A percentile compares a stretch with the other conserved stretches of the same genome.
These are phyloP conservation scores for Claviceps cyperi DNA, from an alignment of 2,329 filamentous ascomycete genomes.

Conservation along the genomic window DNA sequence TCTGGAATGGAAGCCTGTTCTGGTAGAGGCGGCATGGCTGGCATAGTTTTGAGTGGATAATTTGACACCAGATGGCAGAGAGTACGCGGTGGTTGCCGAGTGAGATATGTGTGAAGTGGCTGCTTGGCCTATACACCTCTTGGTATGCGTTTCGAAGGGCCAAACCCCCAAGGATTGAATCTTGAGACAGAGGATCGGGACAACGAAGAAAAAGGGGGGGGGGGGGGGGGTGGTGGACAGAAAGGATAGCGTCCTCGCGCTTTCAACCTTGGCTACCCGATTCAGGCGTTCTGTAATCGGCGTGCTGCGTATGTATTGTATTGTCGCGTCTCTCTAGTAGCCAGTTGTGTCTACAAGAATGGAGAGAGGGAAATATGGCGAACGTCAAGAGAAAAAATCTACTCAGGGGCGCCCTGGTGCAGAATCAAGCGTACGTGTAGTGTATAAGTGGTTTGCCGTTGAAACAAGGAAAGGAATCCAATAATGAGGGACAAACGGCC, in stretches of 20 bases:
- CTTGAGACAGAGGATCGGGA: slow-evolving; percentile 5
- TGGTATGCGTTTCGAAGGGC: slow-evolving; percentile 3
- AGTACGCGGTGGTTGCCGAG: background rate
- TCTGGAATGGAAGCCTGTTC: slow-evolving; percentile 10
- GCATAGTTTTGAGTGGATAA: slow-evolving; percentile 1
- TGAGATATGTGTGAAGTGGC: background rate
- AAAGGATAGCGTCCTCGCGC: background rate
- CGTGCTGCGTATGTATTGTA: background rate
- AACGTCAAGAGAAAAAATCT: background rate
- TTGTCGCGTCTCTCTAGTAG: background rate
- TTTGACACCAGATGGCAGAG: background rate
- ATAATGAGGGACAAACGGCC: slow-evolving; percentile 4
- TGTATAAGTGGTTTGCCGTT: slow-evolving; percentile 1
- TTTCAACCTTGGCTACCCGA: background rate
- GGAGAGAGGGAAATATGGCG: background rate
- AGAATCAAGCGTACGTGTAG: background rate
- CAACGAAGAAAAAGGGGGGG: background rate
- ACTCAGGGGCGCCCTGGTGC: background rate
- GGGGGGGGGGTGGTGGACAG: no score
- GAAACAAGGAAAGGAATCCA: slow-evolving; percentile 9
- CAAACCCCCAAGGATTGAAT: slow-evolving; percentile 2
- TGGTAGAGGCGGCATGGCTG: slow-evolving; percentile 8
- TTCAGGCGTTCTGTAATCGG: background rate
- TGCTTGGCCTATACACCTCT: background rate
- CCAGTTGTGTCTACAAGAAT: background rate